These are phyloP conservation scores for Whalleya microplaca DNA, from an alignment of 2,329 filamentous ascomycete genomes.

Conservation along the genomic window DNA sequence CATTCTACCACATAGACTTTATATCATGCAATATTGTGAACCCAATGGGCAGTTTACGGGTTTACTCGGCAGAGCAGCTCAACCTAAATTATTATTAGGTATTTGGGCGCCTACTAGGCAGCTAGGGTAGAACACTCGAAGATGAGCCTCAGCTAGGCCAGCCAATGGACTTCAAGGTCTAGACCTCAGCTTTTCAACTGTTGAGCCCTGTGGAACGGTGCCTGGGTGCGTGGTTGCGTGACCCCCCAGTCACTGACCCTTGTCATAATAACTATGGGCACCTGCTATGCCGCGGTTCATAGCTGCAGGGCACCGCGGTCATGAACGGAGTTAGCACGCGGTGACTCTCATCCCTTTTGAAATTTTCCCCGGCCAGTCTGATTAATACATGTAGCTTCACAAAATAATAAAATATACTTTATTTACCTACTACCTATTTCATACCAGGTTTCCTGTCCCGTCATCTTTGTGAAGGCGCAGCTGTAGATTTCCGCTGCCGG, in stretches of 20 bases:
- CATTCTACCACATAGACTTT: not conserved
- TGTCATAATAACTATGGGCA: constrained; percentile 5
- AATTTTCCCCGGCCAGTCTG: constrained; percentile 16
- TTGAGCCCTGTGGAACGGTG: constrained; percentile 31
- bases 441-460: not conserved
- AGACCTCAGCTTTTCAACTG: constrained; percentile 31
- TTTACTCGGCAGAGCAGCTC: too few species aligned
- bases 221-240: constrained; percentile 10
- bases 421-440: not conserved
- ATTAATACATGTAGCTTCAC: constrained; percentile 10
- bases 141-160: not conserved
- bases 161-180: constrained; percentile 29
- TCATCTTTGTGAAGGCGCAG: not conserved
- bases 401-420: constrained; percentile 2
- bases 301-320: constrained; percentile 2
- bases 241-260: constrained; percentile 9
- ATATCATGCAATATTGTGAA: too few species aligned
- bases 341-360: constrained; percentile 2
- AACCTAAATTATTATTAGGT: too few species aligned
- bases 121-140: not conserved
- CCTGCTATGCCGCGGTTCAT: constrained; percentile 19
- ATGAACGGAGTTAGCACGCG: not conserved
- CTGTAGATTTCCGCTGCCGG: not conserved
- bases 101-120: too few species aligned
- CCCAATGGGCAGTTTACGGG: too few species aligned